Evolutionary conservation across 768 basidiomycete genomes (phyloP).

Genomic region (Collybiopsis confluens): DNA sequence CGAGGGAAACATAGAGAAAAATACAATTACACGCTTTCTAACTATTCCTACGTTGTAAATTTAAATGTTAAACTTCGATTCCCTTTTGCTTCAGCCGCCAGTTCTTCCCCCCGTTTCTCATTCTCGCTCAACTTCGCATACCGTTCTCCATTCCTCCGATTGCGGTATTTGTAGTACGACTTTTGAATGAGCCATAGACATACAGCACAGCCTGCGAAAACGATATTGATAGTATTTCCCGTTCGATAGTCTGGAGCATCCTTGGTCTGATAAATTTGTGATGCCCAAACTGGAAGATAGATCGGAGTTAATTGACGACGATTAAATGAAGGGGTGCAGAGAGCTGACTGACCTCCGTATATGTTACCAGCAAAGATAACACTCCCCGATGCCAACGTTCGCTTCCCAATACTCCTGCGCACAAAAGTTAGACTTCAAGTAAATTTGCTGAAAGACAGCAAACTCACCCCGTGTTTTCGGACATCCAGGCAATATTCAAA

Average conservation of each 20-base stretch:
- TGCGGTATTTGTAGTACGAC: constrained; percentile 11
- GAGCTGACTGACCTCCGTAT: constrained; percentile 11
- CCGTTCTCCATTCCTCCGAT: constrained; percentile 14
- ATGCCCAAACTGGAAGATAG: constrained; percentile 24
- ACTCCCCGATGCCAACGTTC: constrained; percentile 30
- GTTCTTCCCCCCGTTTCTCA: constrained; percentile 23
- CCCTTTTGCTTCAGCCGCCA: constrained; percentile 23
- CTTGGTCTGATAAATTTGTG: constrained; percentile 33
- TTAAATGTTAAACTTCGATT: constrained; percentile 29
- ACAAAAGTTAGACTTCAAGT: not conserved
- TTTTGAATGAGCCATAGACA: constrained; percentile 16
- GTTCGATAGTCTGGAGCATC: constrained; percentile 23
- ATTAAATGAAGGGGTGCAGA: too few relatives aligned
- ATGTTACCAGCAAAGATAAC: constrained; percentile 29
- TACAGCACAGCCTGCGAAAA: constrained; percentile 11
- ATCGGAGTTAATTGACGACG: too few relatives aligned
- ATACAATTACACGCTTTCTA: not conserved
- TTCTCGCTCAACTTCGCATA: constrained; percentile 19
- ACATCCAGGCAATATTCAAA: constrained; percentile 36
- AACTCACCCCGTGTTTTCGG: constrained; percentile 32
- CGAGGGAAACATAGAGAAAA: too few relatives aligned
- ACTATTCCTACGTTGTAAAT: constrained; percentile 21
- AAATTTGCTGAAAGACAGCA: too few relatives aligned
- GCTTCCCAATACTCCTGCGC: constrained; percentile 26
- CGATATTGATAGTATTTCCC: constrained; percentile 17